Evolutionary conservation across 169 alveolate species (phyloP).

Genomic region (Amoebophrya sp.): DNA sequence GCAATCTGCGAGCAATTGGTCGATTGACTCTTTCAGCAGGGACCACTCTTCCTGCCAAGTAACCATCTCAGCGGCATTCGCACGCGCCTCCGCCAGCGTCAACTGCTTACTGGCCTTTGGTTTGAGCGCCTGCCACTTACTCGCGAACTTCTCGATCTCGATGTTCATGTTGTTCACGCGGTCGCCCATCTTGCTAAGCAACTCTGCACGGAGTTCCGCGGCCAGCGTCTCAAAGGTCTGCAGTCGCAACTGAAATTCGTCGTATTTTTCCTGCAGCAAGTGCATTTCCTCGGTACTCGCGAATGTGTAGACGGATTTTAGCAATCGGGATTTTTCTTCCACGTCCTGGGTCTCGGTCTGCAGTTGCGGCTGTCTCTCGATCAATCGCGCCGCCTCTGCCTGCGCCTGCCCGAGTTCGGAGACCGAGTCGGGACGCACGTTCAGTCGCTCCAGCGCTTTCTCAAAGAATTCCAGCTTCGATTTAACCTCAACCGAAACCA

Average conservation of each 20-base stretch:
- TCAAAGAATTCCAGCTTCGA: conserved; percentile 33
- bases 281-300: conserved; percentile 54
- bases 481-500: conserved; percentile 59
- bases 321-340: conserved; percentile 32
- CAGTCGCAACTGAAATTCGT: conserved; percentile 68
- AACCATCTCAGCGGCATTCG: conserved; percentile 39
- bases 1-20: conserved; percentile 35
- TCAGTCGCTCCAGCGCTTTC: conserved; percentile 63
- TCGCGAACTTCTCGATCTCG: conserved; percentile 68
- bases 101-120: conserved; percentile 57
- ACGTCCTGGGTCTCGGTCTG: conserved; percentile 44
- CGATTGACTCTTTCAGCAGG: conserved; percentile 36
- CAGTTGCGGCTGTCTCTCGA: conserved; percentile 62
- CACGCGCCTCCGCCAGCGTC: conserved; percentile 42
- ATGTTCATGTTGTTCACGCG: conserved; percentile 58
- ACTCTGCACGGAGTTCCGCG: conserved; percentile 68
- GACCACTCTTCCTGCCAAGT: conserved; percentile 44
- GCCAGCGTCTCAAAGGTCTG: conserved; percentile 69
- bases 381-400: conserved; percentile 63
- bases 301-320: conserved; percentile 37
- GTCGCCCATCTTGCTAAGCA: conserved; percentile 65
- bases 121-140: conserved; percentile 68
- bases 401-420: conserved; percentile 75
- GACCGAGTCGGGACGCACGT: conserved; percentile 68
- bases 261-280: conserved; percentile 69